Conservation (phyloP, 495 filamentous ascomycete species). For the Aspergillus asperescens region DNA sequence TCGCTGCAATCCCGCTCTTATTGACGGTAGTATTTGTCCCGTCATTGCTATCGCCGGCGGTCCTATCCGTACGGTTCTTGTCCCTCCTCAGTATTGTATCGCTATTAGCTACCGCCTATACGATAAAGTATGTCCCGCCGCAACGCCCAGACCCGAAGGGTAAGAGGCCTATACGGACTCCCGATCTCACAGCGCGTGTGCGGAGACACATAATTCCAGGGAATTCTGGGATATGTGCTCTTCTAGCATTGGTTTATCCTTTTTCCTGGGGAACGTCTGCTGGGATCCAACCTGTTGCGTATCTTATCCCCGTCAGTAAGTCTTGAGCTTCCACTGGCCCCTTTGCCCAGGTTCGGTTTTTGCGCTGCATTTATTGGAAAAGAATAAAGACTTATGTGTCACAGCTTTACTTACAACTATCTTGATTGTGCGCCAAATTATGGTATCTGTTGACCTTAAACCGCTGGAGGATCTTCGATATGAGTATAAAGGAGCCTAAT, state of each 20-base stretch:
- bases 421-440: constrained; percentile 32
- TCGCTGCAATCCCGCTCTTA: constrained; percentile 53
- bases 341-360: background rate
- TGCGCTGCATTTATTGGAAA: background rate
- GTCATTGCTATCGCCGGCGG: constrained; percentile 34
- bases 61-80: constrained; percentile 31
- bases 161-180: constrained; percentile 23
- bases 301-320: constrained; percentile 38
- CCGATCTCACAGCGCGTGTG: constrained; percentile 6
- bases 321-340: background rate
- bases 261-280: constrained; percentile 11
- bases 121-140: constrained; percentile 33
- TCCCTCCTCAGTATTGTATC: constrained; percentile 55
- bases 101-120: constrained; percentile 53
- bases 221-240: constrained; percentile 24
- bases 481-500: constrained; percentile 48
- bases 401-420: constrained; percentile 37
- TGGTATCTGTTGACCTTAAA: constrained; percentile 43
- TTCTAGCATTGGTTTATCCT: constrained; percentile 25
- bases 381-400: constrained; percentile 1
- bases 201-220: constrained; percentile 19
- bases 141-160: constrained; percentile 29
- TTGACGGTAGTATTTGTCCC: constrained; percentile 49
- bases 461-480: constrained; percentile 46
- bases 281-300: constrained; percentile 21